Base-by-base conservation (phyloP, 495 filamentous ascomycete species). In the Penicillium arizonense region DNA sequence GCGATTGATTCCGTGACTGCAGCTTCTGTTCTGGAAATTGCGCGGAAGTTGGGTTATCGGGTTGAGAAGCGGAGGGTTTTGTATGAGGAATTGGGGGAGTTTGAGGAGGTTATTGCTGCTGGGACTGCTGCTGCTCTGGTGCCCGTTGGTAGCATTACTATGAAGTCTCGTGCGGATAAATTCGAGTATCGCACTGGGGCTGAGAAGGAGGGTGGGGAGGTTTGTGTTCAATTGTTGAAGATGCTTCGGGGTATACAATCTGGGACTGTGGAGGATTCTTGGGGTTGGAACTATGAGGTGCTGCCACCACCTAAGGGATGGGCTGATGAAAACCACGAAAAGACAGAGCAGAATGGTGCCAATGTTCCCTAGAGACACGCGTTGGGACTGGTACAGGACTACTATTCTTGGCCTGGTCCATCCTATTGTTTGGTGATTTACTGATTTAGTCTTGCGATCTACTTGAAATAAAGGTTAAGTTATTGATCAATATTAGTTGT, bases 71-170 rank as follows among this genome's bases (percentile, higher is more conserved):
- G 86, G 33, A 50, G 52, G 11, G 64, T 67, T n/a, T 35, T 3
- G 1, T 93, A 93, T 68, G 77, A 82, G n/a, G 93, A 98, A 56
- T 74, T 97, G 8, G 64, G 72, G 12, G 64, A 71, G 6, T 97
- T 97, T 71, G 77, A 76, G 40, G 94, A 98, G 68, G 85, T 98
- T 16, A 80, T 96, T 71, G 94, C 93, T 3, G 91, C 90, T 1
- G 94, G 94, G 0, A 98, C 94, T 1, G 94, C 94, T 4, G 94
- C 93, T 0, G 89, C 90, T 1, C 74, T 98, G 38, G 91, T 97
- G 9, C 94, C 94, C 1, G 90, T 98, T 63, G 84, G 85, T 46
- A 91, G 87, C 44, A 96, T 98, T 57, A 89, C 87, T 1, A 84
- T 87, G 64, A 80, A 77, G 56, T 82, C 80, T 4, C 78, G 62